Evolutionary conservation across 805 yeast species (phyloP).

Genomic region (Candida gorgasii): DNA sequence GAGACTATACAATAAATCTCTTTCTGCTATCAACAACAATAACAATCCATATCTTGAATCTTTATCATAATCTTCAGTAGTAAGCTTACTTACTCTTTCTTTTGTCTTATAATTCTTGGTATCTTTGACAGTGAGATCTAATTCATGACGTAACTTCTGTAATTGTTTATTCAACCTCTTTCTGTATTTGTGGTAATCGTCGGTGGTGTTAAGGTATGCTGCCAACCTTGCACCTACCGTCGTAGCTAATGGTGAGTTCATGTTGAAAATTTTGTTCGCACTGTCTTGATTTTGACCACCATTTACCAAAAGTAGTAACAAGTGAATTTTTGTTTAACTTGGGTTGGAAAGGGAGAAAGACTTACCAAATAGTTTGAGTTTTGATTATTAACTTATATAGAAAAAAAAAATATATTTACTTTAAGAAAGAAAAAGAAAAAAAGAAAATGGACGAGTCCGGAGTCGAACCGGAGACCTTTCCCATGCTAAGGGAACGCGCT

Average conservation of each 20-base stretch:
- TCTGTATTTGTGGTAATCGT: constrained; percentile 72
- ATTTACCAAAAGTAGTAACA: background rate
- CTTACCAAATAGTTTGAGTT: too few species aligned
- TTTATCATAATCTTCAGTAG: constrained; percentile 48
- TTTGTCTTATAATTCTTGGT: constrained; percentile 59
- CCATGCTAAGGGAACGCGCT: constrained; percentile 53
- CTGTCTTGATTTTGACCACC: background rate
- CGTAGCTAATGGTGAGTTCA: constrained; percentile 44
- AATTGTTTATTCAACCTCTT: constrained; percentile 59
- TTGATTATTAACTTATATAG: background rate
- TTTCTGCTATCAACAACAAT: constrained; percentile 69
- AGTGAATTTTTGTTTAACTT: too few species aligned
- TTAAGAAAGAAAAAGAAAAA: background rate
- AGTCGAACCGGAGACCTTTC: constrained; percentile 51
- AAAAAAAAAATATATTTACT: background rate
- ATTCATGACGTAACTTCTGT: constrained; percentile 62
- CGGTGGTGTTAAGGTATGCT: constrained; percentile 63
- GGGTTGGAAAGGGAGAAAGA: too few species aligned
- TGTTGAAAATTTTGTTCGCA: constrained; percentile 2
- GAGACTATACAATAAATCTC: constrained; percentile 69
- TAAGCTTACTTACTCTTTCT: constrained; percentile 48
- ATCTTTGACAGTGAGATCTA: constrained; percentile 64
- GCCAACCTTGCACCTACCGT: constrained; percentile 60
- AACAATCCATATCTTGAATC: constrained; percentile 58
- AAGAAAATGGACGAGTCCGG: constrained; percentile 41